Evolutionary conservation across 352 stramenopile genomes (phyloP).

Genomic region (Thalassiosira pacifica): DNA sequence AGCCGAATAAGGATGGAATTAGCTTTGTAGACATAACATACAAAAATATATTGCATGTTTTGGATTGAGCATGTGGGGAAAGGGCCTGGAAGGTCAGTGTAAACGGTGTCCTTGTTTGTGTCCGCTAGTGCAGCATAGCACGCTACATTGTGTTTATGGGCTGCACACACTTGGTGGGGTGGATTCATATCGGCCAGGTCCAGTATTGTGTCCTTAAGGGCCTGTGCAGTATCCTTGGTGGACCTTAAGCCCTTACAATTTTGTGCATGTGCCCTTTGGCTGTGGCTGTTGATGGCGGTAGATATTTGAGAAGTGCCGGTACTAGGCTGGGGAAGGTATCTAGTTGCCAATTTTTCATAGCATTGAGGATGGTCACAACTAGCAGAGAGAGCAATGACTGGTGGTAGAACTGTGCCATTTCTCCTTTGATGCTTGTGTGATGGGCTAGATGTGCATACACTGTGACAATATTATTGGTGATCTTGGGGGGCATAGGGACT

Average conservation of each 20-base stretch:
- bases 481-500: neutral
- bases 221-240: neutral
- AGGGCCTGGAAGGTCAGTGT: neutral
- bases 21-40: neutral
- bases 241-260: neutral
- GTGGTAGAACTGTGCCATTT: neutral
- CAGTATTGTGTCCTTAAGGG: neutral
- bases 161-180: neutral
- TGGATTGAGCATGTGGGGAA: neutral
- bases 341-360: neutral
- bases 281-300: neutral
- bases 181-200: neutral
- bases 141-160: too few species aligned
- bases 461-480: neutral
- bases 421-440: neutral
- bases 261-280: neutral
- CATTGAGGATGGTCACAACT: neutral
- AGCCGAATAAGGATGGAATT: neutral
- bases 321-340: neutral
- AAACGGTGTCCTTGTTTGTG: neutral
- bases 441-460: neutral
- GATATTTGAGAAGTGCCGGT: neutral
- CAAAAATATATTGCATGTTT: slow-evolving; percentile 5
- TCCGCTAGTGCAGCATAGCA: neutral
- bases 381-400: neutral